Evolutionary conservation across 2,329 filamentous ascomycete genomes (phyloP).

Genomic region (Ilyonectria sp.): DNA sequence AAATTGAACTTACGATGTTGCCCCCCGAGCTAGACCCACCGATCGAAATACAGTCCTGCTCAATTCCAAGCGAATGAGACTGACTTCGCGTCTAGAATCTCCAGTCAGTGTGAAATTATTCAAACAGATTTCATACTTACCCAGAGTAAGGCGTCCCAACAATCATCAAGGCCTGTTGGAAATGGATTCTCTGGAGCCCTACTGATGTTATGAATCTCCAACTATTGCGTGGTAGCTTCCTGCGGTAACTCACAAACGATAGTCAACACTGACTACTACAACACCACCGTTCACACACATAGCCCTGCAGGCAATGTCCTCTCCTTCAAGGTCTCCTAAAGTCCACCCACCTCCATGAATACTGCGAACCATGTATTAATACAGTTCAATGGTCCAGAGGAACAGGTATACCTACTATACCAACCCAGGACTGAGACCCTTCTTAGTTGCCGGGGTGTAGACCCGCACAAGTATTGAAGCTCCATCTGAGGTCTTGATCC

Average conservation of each 20-base stretch:
- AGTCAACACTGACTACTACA: conserved; percentile 13
- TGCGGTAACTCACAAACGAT: conserved; percentile 1
- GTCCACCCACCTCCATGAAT: conserved; percentile 21
- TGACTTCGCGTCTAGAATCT: no score
- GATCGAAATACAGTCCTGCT: neutral
- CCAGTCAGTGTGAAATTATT: no score
- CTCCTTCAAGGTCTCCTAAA: conserved; percentile 14
- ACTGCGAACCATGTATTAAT: neutral
- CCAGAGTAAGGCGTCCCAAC: conserved; percentile 11
- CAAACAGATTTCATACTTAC: neutral
- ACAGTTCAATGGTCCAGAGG: neutral
- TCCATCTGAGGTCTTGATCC: conserved; percentile 1
- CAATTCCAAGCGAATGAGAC: neutral
- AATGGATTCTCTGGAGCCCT: conserved; percentile 17
- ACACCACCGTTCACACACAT: neutral
- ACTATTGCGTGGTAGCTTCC: no score
- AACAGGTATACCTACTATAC: conserved; percentile 7
- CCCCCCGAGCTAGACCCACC: conserved; percentile 13
- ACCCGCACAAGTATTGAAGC: neutral
- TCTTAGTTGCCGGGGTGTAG: neutral
- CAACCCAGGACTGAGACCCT: neutral
- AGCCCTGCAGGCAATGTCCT: conserved; percentile 14
- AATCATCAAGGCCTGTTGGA: conserved; percentile 10
- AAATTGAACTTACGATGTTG: neutral
- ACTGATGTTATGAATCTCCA: neutral